phyloP scores from a whole-genome alignment of 2,329 filamentous ascomycete species.

The Xylariales sp. region DNA sequence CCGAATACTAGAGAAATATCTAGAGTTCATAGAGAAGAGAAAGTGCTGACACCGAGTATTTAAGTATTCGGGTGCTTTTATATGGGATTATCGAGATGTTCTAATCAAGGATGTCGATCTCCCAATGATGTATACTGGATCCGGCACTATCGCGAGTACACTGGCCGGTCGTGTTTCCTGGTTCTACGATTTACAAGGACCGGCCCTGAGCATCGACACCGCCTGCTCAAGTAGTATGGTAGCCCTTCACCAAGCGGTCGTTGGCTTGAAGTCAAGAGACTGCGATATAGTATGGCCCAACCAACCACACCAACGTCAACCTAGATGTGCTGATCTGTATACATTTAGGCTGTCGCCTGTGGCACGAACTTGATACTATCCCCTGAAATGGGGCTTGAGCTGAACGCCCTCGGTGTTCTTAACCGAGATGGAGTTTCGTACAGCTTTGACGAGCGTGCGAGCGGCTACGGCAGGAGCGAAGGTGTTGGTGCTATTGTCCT shows the following conservation, averaged over 20 bases:
- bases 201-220: slow-evolving; percentile 26
- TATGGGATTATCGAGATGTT: slow-evolving; percentile 22
- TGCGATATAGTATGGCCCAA: slow-evolving; percentile 24
- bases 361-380: slow-evolving; percentile 18
- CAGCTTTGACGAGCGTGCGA: slow-evolving; percentile 20
- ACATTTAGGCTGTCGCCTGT: slow-evolving; percentile 15
- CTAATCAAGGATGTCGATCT: slow-evolving; percentile 24
- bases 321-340: neutral
- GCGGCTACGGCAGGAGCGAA: slow-evolving; percentile 25
- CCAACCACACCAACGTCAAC: neutral
- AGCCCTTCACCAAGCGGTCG: slow-evolving; percentile 20
- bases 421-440: slow-evolving; percentile 21
- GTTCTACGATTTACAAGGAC: slow-evolving; percentile 32
- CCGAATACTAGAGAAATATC: no score
- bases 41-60: neutral
- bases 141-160: slow-evolving; percentile 22
- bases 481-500: slow-evolving; percentile 22
- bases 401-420: slow-evolving; percentile 15
- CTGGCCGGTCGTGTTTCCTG: slow-evolving; percentile 18
- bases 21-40: neutral
- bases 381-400: slow-evolving; percentile 22
- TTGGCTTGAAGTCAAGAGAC: slow-evolving; percentile 17
- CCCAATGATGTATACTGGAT: slow-evolving; percentile 17
- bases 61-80: slow-evolving; percentile 18
- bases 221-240: slow-evolving; percentile 30